Evolutionary conservation across 1,284 basidiomycete species (phyloP), one percentile per base, ranked within the genome.

Genomic region (Somion occarium): DNA sequence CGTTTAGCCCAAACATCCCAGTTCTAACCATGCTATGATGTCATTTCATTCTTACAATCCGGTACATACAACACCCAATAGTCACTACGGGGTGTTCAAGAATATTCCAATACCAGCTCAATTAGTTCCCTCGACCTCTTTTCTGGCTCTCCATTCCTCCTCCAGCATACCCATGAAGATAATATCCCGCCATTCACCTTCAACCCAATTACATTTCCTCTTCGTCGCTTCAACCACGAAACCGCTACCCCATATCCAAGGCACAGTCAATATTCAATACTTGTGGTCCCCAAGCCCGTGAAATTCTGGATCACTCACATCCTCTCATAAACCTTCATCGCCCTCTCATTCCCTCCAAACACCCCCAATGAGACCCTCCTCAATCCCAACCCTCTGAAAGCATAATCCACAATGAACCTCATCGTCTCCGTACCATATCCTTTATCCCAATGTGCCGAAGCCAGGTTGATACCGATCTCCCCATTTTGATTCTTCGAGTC

Each of bases 131-230:
- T n/a, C n/a, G n/a, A n/a, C n/a, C n/a, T 12, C 23, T 26, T 34
- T 38, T 1, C 37, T 20, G 9, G 43, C 44, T 4, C 44, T 46
- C 59, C 59, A 60, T 42, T 60, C 59, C 15, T 56, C 51, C 23
- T 56, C 55, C 46, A 55, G 38, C 19, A 61, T 58, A 15, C 56
- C 50, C 56, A 61, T 56, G 27, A 30, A 44, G 18, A 60, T 49
- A 2, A 49, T 24, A 30, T 53, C 43, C 19, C 26, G 30, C 46
- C 51, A 53, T 20, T 34, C 44, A 2, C 59, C 55, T 13, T 52
- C 42, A 7, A 52, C 38, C 45, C 43, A 51, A 11, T 20, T 43
- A 12, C 22, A 48, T 38, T 53, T 50, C 19, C 37, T 48, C 22
- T 26, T 41, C 19, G 50, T 42, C 11, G 57, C 57, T 46, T 61